Evolutionary conservation across 805 yeast genomes (phyloP).

Genomic region (Suhomyces vadensis): DNA sequence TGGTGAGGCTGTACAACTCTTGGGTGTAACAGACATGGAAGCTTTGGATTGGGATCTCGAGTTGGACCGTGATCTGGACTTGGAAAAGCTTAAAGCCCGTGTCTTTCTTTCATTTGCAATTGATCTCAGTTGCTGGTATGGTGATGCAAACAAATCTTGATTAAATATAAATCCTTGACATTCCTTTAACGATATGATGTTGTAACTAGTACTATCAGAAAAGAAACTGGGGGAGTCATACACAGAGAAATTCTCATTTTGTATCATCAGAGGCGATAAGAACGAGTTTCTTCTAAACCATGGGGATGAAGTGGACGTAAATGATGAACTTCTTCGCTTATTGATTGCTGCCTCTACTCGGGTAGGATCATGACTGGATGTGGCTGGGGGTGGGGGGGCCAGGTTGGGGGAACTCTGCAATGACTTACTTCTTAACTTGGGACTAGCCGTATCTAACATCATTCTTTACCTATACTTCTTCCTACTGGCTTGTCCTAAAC

Average conservation of each 20-base stretch:
- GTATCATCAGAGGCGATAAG: slow-evolving; percentile 56
- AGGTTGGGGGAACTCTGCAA: not conserved
- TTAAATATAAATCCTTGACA: slow-evolving; percentile 78
- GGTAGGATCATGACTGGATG: not conserved
- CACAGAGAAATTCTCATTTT: slow-evolving; percentile 53
- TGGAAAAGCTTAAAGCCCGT: slow-evolving; percentile 24
- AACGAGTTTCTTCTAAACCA: slow-evolving; percentile 58
- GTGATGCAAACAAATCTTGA: slow-evolving; percentile 73
- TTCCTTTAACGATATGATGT: slow-evolving; percentile 51
- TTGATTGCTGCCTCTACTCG: slow-evolving; percentile 3
- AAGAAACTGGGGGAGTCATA: slow-evolving; percentile 48
- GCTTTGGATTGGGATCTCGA: slow-evolving; percentile 7
- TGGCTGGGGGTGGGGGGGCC: not conserved
- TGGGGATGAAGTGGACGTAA: slow-evolving; percentile 47
- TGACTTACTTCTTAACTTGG: slow-evolving; percentile 1
- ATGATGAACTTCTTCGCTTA: slow-evolving; percentile 12
- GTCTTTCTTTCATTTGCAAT: slow-evolving; percentile 34
- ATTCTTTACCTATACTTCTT: too few species aligned
- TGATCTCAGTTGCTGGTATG: slow-evolving; percentile 57
- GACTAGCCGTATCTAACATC: not conserved
- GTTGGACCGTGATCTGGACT: slow-evolving; percentile 10
- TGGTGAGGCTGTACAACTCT: slow-evolving; percentile 6
- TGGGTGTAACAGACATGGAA: not conserved
- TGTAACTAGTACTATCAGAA: slow-evolving; percentile 27
- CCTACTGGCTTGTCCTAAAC: too few species aligned